phyloP scores from a whole-genome alignment of 805 yeast genomes.

The Pichia cephalocereana region DNA sequence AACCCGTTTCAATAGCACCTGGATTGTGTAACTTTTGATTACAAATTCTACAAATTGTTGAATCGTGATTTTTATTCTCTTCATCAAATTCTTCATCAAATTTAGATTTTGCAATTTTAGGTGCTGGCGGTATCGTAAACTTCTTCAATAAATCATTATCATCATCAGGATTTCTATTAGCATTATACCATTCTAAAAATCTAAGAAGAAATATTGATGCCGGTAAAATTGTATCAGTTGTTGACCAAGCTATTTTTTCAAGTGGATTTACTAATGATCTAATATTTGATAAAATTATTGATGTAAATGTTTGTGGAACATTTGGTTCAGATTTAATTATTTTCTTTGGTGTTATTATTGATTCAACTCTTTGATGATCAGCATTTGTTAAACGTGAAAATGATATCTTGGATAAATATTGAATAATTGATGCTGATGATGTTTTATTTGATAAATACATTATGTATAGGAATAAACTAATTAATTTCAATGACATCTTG shows the following conservation, averaged over 20 bases:
- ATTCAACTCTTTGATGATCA: constrained; percentile 37
- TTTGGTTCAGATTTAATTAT: background rate
- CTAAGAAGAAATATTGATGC: constrained; percentile 72
- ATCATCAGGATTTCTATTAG: constrained; percentile 54
- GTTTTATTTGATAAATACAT: constrained; percentile 58
- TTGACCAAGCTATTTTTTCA: constrained; percentile 17
- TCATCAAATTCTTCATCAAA: constrained; percentile 8
- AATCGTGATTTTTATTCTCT: constrained; percentile 13
- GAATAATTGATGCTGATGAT: constrained; percentile 55
- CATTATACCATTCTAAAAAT: constrained; percentile 90
- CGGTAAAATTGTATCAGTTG: constrained; percentile 51
- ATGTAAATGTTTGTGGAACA: constrained; percentile 4
- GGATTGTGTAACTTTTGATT: constrained; percentile 58
- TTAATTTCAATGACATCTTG: constrained; percentile 35
- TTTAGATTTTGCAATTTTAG: constrained; percentile 2
- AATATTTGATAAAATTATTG: background rate
- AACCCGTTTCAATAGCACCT: constrained; percentile 85
- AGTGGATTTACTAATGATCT: constrained; percentile 13
- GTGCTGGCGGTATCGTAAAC: constrained; percentile 6
- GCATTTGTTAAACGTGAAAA: constrained; percentile 51
- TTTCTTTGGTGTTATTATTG: background rate
- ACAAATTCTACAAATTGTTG: constrained; percentile 58
- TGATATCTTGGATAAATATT: constrained; percentile 51
- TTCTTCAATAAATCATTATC: constrained; percentile 25
- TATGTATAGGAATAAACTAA: constrained; percentile 50